A percentile compares a stretch with the other conserved stretches of the same genome.
These are phyloP conservation scores for Choiromyces venosus DNA, from an alignment of 495 filamentous ascomycete genomes.

Conservation along the genomic window DNA sequence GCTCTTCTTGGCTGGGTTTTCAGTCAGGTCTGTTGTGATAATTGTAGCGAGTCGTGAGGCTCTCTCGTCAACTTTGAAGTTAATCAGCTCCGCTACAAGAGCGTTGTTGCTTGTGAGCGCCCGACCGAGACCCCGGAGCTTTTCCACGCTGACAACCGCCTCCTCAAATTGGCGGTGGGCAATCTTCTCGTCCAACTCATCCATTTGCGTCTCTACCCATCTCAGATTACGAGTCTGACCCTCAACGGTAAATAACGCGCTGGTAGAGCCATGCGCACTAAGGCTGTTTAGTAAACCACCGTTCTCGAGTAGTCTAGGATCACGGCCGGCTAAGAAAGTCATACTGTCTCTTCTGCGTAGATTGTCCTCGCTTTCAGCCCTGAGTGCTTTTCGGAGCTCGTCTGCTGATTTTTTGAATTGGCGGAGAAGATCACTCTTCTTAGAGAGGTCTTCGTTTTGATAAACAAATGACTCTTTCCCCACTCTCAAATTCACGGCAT, in stretches of 20 bases:
- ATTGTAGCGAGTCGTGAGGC: slow-evolving; percentile 69
- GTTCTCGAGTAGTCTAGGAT: slow-evolving; percentile 66
- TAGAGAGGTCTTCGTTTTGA: slow-evolving; percentile 69
- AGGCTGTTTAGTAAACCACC: slow-evolving; percentile 63
- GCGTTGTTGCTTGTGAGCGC: slow-evolving; percentile 69
- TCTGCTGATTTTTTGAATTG: slow-evolving; percentile 89
- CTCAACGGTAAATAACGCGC: slow-evolving; percentile 87
- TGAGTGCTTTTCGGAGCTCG: slow-evolving; percentile 73
- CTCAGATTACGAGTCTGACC: slow-evolving; percentile 92
- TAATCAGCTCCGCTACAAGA: slow-evolving; percentile 82
- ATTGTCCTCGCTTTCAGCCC: slow-evolving; percentile 74
- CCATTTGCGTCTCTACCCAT: slow-evolving; percentile 91
- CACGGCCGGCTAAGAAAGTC: slow-evolving; percentile 70
- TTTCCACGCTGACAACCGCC: slow-evolving; percentile 74
- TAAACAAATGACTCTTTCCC: slow-evolving; percentile 92
- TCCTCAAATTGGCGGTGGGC: slow-evolving; percentile 85
- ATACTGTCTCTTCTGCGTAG: slow-evolving; percentile 72
- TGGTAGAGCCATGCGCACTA: slow-evolving; percentile 54
- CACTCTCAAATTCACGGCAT: slow-evolving; percentile 85
- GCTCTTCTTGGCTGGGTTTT: slow-evolving; percentile 65
- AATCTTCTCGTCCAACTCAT: slow-evolving; percentile 93
- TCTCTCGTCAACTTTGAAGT: slow-evolving; percentile 79
- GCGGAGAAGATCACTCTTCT: slow-evolving; percentile 73
- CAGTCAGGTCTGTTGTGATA: slow-evolving; percentile 66
- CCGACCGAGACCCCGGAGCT: slow-evolving; percentile 68